Evolutionary conservation across 805 yeast genomes (phyloP).

Genomic region (Kuraishia molischiana): DNA sequence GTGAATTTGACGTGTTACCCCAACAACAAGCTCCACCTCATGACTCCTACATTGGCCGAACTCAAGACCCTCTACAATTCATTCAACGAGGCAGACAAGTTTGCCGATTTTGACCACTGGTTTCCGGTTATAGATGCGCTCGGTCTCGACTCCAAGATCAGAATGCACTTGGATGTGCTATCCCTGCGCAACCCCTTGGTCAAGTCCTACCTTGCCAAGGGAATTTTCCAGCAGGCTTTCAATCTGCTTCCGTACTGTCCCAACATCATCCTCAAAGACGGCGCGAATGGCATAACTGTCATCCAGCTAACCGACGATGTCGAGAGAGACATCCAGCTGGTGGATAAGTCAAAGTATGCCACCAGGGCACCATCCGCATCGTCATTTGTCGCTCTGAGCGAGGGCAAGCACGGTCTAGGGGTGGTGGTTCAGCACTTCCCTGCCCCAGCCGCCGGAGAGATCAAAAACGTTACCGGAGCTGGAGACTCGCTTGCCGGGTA

Average conservation of each 20-base stretch:
- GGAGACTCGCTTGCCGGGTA: conserved; percentile 78
- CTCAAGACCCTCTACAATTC: conserved; percentile 42
- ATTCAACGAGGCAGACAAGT: conserved; percentile 28
- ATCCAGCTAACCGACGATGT: conserved; percentile 26
- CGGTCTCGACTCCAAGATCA: conserved; percentile 34
- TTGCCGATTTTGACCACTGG: conserved; percentile 51
- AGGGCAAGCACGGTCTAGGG: conserved; percentile 29
- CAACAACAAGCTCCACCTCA: conserved; percentile 28
- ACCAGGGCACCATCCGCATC: conserved; percentile 3
- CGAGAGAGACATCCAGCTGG: conserved; percentile 6
- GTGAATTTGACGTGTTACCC: conserved; percentile 37
- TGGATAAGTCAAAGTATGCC: conserved; percentile 1
- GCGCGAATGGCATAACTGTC: conserved; percentile 49
- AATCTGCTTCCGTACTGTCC: conserved; percentile 71
- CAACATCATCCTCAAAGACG: conserved; percentile 56
- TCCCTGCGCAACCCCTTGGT: conserved; percentile 16
- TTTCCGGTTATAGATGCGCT: conserved; percentile 61
- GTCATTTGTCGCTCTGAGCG: conserved; percentile 11
- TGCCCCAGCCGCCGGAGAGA: conserved; percentile 18
- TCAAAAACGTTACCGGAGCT: conserved; percentile 75
- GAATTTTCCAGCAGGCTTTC: conserved; percentile 55
- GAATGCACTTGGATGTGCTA: conserved; percentile 32
- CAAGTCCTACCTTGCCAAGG: conserved; percentile 24
- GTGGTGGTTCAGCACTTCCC: conserved; percentile 56
- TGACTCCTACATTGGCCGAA: conserved; percentile 67